Percentiles rank a stretch among this genome's conserved stretches.
Conservation (phyloP, 2,329 filamentous ascomycete genomes). For the Chaetothyriales sp. region DNA sequence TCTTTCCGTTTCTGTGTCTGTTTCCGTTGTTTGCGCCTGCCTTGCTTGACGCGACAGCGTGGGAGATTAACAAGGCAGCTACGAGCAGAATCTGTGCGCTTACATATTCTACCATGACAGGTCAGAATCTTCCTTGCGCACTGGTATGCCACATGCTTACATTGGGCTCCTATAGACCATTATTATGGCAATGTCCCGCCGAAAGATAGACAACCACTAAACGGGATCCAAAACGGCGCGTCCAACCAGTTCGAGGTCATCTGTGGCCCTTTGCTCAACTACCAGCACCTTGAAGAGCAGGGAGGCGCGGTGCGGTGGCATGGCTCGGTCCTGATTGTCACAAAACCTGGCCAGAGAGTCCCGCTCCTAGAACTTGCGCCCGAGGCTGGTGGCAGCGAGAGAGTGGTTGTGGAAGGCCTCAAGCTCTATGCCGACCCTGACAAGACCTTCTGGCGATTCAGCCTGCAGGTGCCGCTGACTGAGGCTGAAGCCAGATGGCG, state of each 20-base stretch:
- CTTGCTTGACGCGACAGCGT: too few relatives aligned
- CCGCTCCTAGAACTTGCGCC: conserved; percentile 42
- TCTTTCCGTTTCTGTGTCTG: too few relatives aligned
- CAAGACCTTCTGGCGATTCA: conserved; percentile 46
- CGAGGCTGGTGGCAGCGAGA: conserved; percentile 28
- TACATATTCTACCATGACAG: neutral
- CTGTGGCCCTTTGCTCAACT: conserved; percentile 35
- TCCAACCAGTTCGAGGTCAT: conserved; percentile 25
- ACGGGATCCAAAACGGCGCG: conserved; percentile 15
- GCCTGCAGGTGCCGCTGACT: conserved; percentile 48
- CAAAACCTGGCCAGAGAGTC: conserved; percentile 51
- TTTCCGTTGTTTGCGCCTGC: too few relatives aligned
- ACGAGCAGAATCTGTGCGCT: neutral
- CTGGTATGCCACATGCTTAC: neutral
- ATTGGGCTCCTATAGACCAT: conserved; percentile 3
- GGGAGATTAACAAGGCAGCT: too few relatives aligned
- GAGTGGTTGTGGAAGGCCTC: conserved; percentile 27
- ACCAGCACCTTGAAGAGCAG: conserved; percentile 29
- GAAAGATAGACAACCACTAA: conserved; percentile 5
- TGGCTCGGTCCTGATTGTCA: conserved; percentile 74
- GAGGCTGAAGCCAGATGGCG: conserved; percentile 62
- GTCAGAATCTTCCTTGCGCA: neutral
- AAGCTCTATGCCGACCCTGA: conserved; percentile 45
- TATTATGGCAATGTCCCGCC: conserved; percentile 3
- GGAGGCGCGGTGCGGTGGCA: conserved; percentile 43